These are phyloP conservation scores for Starmerella scarabaei DNA, from an alignment of 805 yeast genomes.

Conservation along the genomic window DNA sequence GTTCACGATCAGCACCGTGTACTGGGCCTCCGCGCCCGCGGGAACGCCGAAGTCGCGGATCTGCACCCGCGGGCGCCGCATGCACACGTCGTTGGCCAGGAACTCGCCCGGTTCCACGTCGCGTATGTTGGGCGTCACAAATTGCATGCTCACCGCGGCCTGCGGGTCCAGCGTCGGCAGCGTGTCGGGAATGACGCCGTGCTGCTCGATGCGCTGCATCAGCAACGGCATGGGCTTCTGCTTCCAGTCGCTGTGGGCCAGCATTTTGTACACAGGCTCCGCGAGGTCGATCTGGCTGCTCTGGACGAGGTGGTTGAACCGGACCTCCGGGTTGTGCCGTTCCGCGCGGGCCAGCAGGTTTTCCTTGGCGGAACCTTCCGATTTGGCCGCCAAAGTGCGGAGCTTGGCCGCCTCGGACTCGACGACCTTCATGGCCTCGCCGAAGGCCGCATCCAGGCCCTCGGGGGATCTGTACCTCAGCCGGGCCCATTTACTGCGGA, in stretches of 20 bases:
- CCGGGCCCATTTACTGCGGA: conserved; percentile 20
- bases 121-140: conserved; percentile 30
- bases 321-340: conserved; percentile 69
- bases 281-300: conserved; percentile 43
- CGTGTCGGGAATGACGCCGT: conserved; percentile 84
- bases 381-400: conserved; percentile 30
- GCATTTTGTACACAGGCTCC: conserved; percentile 67
- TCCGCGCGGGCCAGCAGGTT: conserved; percentile 49
- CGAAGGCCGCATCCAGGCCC: conserved; percentile 60
- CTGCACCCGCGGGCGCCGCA: conserved; percentile 62
- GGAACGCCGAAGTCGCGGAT: conserved; percentile 55
- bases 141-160: conserved; percentile 58
- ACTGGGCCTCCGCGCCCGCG: conserved; percentile 33
- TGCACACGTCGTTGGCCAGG: conserved; percentile 60
- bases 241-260: conserved; percentile 62
- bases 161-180: conserved; percentile 75
- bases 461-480: conserved; percentile 50
- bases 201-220: conserved; percentile 84
- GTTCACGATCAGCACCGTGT: conserved; percentile 71
- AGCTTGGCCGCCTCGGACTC: conserved; percentile 36
- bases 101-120: conserved; percentile 71
- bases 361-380: conserved; percentile 19
- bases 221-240: conserved; percentile 54
- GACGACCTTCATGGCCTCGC: conserved; percentile 49
- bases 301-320: conserved; percentile 42